Evolutionary conservation across 164 flowering plant species (phyloP), one percentile per base, ranked within the genome.

Genomic region (Saururus chinensis): DNA sequence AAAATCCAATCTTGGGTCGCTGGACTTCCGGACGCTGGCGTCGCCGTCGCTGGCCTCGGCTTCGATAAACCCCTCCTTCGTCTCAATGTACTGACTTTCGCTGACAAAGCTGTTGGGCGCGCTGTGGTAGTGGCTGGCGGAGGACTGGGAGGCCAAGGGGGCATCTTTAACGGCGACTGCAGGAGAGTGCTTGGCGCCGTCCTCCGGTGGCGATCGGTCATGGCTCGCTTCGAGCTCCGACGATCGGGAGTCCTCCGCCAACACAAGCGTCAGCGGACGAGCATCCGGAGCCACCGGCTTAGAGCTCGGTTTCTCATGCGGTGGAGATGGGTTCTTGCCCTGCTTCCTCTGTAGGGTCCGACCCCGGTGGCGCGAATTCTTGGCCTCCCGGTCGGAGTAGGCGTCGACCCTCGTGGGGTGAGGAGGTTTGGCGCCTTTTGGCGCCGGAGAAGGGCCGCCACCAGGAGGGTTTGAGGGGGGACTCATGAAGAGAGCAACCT

Each of bases 1-100:
- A 23, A 77, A 60, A 62, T 83, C 95, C 25, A 19, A 23, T 65
- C 66, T 66, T 0, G 84, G 74, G 41, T 76, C 70, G 66, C 78
- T 71, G 64, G 77, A 65, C 21, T 78, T 77, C 49, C 14, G 14
- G 17, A 45, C 49, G 49, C 14, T 14, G 49, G 49, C 49, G 49
- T 45, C 49, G 14, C 49, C 49, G 49, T 45, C 49, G 49, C 14
- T 45, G 2, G 49, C 49, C 49, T 45, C 49, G 14, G 13, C 49
- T 3, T 45, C 49, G 14, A 45, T 13, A 30, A 30, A 30, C 37
- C 37, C 37, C 2, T 30, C 37, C 37, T 30, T 30, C 37, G 37
- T 30, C 37, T 30, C 37, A 2, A 6, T 6, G 37, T 6, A 30
- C 37, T 30, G 37, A 17, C 49, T 45, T 12, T 45, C 49, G 17